phyloP scores from a whole-genome alignment of 495 filamentous ascomycete species.

The Evansstolkia leycettana region DNA sequence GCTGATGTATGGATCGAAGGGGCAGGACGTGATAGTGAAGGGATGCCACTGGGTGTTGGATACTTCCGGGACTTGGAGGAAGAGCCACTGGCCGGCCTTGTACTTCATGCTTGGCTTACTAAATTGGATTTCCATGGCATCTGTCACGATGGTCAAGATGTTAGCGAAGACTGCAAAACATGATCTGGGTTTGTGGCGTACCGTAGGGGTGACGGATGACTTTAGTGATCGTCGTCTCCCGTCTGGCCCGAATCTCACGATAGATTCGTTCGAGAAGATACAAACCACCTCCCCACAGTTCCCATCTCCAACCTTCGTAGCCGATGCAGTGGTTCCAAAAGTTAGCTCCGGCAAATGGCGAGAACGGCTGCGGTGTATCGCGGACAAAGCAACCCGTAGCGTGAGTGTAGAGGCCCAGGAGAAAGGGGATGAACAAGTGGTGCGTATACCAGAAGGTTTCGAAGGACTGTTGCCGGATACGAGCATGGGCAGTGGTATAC shows the following conservation, averaged over 20 bases:
- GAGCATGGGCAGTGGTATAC: conserved; percentile 89
- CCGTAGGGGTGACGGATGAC: conserved; percentile 96
- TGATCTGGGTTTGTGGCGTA: conserved; percentile 27
- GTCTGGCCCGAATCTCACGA: conserved; percentile 72
- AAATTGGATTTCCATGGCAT: conserved; percentile 96
- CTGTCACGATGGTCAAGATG: conserved; percentile 31
- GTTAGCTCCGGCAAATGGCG: conserved; percentile 64
- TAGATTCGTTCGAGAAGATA: conserved; percentile 87
- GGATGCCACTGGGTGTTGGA: conserved; percentile 93
- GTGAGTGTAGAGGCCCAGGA: conserved; percentile 89
- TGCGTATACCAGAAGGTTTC: conserved; percentile 99
- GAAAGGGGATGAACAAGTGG: conserved; percentile 92
- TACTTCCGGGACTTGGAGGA: conserved; percentile 83
- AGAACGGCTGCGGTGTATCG: conserved; percentile 54
- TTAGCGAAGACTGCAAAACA: too few relatives aligned
- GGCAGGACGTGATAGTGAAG: conserved; percentile 98
- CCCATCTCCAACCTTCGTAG: conserved; percentile 97
- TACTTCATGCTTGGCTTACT: conserved; percentile 93
- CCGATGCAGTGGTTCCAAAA: conserved; percentile 95
- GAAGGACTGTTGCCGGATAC: conserved; percentile 91
- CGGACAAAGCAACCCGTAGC: conserved; percentile 94
- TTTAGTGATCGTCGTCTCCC: conserved; percentile 78
- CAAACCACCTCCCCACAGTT: conserved; percentile 71
- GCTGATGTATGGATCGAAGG: conserved; percentile 85
- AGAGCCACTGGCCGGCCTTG: conserved; percentile 96